A percentile compares a stretch with the other conserved stretches of the same genome.
phyloP scores from a whole-genome alignment of 2,329 filamentous ascomycete species.

The Domatiomyces globalis region DNA sequence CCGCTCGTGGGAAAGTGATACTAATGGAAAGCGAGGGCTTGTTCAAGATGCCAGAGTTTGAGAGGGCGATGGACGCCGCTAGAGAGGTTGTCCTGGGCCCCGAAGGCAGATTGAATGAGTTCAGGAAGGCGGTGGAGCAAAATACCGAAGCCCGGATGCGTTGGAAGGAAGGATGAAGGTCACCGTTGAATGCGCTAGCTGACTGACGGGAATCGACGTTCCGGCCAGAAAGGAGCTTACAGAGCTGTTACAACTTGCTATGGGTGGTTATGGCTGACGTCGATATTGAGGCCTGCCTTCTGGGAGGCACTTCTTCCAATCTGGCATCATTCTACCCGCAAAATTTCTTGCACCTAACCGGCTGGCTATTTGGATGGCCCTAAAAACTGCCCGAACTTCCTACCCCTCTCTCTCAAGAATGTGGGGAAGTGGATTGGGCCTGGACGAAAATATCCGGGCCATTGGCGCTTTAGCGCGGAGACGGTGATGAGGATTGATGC shows the following conservation, averaged over 20 bases:
- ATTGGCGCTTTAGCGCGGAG: too few species aligned
- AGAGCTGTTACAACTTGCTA: not conserved
- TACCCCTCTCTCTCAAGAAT: not conserved
- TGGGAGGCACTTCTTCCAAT: not conserved
- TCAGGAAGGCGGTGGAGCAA: not conserved
- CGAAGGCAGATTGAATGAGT: not conserved
- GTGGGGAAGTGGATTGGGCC: not conserved
- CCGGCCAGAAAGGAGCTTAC: not conserved
- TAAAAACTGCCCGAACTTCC: too few species aligned
- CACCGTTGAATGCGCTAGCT: not conserved
- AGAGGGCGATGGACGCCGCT: slow-evolving; percentile 51
- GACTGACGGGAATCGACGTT: too few species aligned
- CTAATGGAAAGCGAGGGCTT: slow-evolving; percentile 68
- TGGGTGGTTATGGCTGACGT: not conserved
- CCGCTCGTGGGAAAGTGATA: slow-evolving; percentile 57
- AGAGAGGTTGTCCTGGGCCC: slow-evolving; percentile 46
- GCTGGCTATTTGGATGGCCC: not conserved
- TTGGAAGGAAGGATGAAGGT: not conserved
- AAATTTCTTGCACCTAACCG: not conserved
- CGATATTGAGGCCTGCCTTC: not conserved
- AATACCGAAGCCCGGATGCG: not conserved
- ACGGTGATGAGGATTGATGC: too few species aligned
- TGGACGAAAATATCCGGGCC: too few species aligned
- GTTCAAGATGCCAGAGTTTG: slow-evolving; percentile 66
- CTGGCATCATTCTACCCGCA: not conserved